A percentile compares a stretch with the other conserved stretches of the same genome.
phyloP scores from a whole-genome alignment of 2,329 filamentous ascomycete genomes.

The Colletotrichum spinosum region DNA sequence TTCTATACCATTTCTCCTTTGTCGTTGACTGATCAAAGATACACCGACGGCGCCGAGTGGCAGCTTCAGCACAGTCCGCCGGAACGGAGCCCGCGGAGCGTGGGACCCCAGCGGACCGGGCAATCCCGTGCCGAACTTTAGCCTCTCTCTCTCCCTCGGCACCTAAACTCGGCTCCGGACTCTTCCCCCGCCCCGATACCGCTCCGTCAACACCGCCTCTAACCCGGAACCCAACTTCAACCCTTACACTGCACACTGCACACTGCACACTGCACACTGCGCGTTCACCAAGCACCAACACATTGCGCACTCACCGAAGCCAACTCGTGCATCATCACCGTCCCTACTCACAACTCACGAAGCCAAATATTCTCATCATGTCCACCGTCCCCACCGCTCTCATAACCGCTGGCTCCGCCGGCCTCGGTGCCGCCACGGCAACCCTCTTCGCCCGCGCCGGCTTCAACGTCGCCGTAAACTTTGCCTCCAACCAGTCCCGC shows the following conservation, averaged over 20 bases:
- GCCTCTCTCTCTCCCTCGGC: too few relatives aligned
- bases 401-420: slow-evolving; percentile 58
- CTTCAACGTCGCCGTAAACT: slow-evolving; percentile 76
- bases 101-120: too few relatives aligned
- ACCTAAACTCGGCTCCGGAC: neutral
- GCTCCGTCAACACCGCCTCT: slow-evolving; percentile 1
- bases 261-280: neutral
- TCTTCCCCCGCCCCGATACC: slow-evolving; percentile 20
- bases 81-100: too few relatives aligned
- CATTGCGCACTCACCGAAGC: too few relatives aligned
- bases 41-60: too few relatives aligned
- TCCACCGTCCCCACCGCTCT: slow-evolving; percentile 35
- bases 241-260: neutral
- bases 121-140: too few relatives aligned
- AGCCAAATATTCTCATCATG: slow-evolving; percentile 3
- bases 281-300: neutral
- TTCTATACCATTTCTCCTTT: too few relatives aligned
- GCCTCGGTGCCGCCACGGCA: slow-evolving; percentile 71
- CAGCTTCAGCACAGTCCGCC: too few relatives aligned
- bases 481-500: slow-evolving; percentile 64
- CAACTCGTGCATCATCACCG: too few relatives aligned
- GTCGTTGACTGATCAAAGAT: too few relatives aligned
- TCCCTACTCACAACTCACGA: neutral
- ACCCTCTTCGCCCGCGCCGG: slow-evolving; percentile 72
- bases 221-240: neutral